Percentiles rank a stretch among this genome's conserved stretches.
Conservation (phyloP, 2,329 filamentous ascomycete genomes). For the Chaetomium olivaceum region DNA sequence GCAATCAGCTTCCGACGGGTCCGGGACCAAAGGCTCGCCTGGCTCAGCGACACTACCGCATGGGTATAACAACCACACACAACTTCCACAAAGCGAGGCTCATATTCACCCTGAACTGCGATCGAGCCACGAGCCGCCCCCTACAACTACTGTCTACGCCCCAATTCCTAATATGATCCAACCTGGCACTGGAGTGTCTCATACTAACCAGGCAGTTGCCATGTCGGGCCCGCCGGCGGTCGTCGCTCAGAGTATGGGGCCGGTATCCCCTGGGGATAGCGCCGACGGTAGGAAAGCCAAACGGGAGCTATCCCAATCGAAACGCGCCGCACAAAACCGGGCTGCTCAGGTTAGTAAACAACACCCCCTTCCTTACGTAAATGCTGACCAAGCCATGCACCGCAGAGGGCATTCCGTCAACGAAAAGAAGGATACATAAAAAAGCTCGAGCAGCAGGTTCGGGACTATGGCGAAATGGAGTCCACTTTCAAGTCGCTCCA, state of each 20-base stretch:
- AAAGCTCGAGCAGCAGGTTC: constrained; percentile 91
- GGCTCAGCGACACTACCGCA: constrained; percentile 37
- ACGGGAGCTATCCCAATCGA: constrained; percentile 89
- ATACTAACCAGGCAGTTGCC: constrained; percentile 31
- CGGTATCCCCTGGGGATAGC: constrained; percentile 37
- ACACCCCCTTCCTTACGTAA: constrained; percentile 16
- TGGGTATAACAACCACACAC: constrained; percentile 48
- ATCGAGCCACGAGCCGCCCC: constrained; percentile 30
- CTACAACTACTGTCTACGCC: constrained; percentile 28
- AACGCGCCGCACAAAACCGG: constrained; percentile 93
- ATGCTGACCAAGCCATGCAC: constrained; percentile 28
- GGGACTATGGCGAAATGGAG: constrained; percentile 74
- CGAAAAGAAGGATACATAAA: constrained; percentile 98
- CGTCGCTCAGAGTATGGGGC: constrained; percentile 34
- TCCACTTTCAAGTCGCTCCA: constrained; percentile 78
- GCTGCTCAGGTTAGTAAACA: constrained; percentile 79
- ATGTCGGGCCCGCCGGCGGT: constrained; percentile 38
- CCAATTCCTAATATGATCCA: constrained; percentile 40
- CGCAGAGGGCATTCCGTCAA: constrained; percentile 90
- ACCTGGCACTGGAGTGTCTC: constrained; percentile 30
- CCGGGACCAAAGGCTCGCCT: constrained; percentile 21
- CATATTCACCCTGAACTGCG: constrained; percentile 54
- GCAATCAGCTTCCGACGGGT: constrained; percentile 16
- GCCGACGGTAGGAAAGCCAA: constrained; percentile 73
- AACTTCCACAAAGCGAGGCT: constrained; percentile 42